A percentile compares a stretch with the other conserved stretches of the same genome.
These are phyloP conservation scores for Saccharomyces hybrid DNA, from an alignment of 1,139 yeast genomes.

Conservation along the genomic window DNA sequence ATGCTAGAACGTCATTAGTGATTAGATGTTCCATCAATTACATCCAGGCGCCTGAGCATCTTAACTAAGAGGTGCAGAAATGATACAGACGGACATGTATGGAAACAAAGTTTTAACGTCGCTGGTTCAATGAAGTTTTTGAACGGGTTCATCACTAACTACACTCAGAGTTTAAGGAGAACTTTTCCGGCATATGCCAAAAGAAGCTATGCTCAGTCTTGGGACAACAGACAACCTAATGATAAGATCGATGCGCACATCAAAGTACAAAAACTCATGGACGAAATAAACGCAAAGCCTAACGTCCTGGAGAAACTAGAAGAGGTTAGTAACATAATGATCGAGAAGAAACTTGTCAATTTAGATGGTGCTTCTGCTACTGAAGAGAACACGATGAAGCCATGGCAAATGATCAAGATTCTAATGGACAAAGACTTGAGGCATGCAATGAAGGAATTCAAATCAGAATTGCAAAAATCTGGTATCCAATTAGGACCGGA, in stretches of 20 bases:
- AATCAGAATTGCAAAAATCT: conserved; percentile 18
- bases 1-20: no score
- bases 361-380: conserved; percentile 14
- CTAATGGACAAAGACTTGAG: conserved; percentile 23
- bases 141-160: background rate
- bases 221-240: conserved; percentile 19
- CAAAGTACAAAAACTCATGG: conserved; percentile 21
- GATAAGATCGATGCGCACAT: conserved; percentile 19
- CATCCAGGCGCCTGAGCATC: no score
- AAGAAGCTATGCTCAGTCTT: conserved; percentile 22
- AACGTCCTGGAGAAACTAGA: conserved; percentile 17
- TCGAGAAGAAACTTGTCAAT: conserved; percentile 17
- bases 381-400: conserved; percentile 6
- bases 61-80: no score
- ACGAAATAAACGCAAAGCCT: conserved; percentile 20
- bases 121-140: background rate
- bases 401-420: conserved; percentile 25
- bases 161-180: background rate
- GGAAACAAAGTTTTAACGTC: background rate
- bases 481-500: conserved; percentile 24
- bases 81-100: background rate
- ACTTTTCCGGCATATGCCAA: background rate
- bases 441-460: conserved; percentile 21
- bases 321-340: conserved; percentile 17
- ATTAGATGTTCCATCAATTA: no score